Evolutionary conservation across 148 eudicot genomes (phyloP).

Genomic region (Diospyros lotus): DNA sequence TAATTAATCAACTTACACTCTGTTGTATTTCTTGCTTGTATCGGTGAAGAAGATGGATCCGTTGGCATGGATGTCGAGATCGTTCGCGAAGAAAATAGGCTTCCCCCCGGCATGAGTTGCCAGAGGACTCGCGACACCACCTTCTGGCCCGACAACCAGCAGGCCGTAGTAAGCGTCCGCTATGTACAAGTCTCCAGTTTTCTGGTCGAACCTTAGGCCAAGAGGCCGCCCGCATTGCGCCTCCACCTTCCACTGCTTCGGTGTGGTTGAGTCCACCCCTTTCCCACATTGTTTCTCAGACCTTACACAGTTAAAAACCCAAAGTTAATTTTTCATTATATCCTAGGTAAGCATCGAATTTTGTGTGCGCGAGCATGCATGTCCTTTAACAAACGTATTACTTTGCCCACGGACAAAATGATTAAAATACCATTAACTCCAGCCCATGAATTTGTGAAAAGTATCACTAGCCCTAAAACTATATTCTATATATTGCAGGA

Average conservation of each 20-base stretch:
- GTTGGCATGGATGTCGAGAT: conserved; percentile 80
- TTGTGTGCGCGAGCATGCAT: too few species aligned
- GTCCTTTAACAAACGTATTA: too few species aligned
- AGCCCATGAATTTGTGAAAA: too few species aligned
- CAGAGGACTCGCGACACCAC: conserved; percentile 70
- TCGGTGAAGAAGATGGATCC: conserved; percentile 97
- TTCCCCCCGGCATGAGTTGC: conserved; percentile 54
- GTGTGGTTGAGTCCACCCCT: conserved; percentile 70
- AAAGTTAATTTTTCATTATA: too few species aligned
- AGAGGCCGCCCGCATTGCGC: conserved; percentile 69
- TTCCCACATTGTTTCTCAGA: conserved; percentile 61
- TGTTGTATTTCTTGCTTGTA: conserved; percentile 72
- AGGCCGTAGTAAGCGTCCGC: conserved; percentile 89
- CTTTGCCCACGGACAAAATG: too few species aligned
- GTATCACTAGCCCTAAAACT: too few species aligned
- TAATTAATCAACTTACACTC: conserved; percentile 56
- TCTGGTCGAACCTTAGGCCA: conserved; percentile 66
- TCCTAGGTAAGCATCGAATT: too few species aligned
- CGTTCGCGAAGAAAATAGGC: conserved; percentile 84
- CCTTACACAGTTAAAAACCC: conserved; percentile 26
- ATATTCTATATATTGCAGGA: neutral
- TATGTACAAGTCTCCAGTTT: conserved; percentile 64
- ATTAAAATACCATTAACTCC: too few species aligned
- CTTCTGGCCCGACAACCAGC: conserved; percentile 73
- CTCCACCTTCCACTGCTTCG: conserved; percentile 76